Evolutionary conservation across 352 stramenopile species (phyloP).

Genomic region (Pythium guiyangense): DNA sequence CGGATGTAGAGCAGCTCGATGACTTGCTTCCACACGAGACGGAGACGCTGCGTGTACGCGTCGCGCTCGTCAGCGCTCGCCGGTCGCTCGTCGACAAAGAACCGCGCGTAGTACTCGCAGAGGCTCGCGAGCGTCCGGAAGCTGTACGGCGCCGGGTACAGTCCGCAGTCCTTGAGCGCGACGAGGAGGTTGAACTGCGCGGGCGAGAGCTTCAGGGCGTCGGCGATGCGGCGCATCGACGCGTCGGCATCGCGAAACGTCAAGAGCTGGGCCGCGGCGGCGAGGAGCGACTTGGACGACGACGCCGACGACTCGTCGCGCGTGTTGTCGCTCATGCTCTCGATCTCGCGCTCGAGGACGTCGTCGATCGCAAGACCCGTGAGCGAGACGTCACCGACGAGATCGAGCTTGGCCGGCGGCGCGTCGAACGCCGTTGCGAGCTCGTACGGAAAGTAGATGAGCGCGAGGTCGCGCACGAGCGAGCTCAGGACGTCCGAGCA

Average conservation of each 20-base stretch:
- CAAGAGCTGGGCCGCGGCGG: constrained; percentile 38
- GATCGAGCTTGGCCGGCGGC: constrained; percentile 51
- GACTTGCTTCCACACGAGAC: constrained; percentile 38
- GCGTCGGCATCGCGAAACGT: constrained; percentile 33
- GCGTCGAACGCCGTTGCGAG: constrained; percentile 48
- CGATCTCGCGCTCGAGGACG: constrained; percentile 49
- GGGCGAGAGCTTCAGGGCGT: constrained; percentile 36
- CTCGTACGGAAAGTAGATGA: constrained; percentile 69
- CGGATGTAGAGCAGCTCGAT: constrained; percentile 62
- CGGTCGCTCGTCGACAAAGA: constrained; percentile 37
- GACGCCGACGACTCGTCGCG: constrained; percentile 3
- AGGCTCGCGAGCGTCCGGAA: constrained; percentile 48
- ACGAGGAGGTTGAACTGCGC: constrained; percentile 68
- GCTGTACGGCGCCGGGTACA: constrained; percentile 40
- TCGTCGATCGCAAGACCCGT: constrained; percentile 47
- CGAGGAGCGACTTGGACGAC: constrained; percentile 18
- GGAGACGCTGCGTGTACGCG: constrained; percentile 31
- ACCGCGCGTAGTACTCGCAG: constrained; percentile 56
- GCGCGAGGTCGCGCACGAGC: constrained; percentile 49
- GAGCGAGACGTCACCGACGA: constrained; percentile 54
- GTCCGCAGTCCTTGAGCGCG: constrained; percentile 35
- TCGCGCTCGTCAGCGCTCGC: constrained; percentile 4
- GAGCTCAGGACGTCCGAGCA: constrained; percentile 59
- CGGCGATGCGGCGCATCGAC: constrained; percentile 44
- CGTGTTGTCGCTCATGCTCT: constrained; percentile 17